phyloP scores from a whole-genome alignment of 495 filamentous ascomycete species.

The Gamarada debralockiae region DNA sequence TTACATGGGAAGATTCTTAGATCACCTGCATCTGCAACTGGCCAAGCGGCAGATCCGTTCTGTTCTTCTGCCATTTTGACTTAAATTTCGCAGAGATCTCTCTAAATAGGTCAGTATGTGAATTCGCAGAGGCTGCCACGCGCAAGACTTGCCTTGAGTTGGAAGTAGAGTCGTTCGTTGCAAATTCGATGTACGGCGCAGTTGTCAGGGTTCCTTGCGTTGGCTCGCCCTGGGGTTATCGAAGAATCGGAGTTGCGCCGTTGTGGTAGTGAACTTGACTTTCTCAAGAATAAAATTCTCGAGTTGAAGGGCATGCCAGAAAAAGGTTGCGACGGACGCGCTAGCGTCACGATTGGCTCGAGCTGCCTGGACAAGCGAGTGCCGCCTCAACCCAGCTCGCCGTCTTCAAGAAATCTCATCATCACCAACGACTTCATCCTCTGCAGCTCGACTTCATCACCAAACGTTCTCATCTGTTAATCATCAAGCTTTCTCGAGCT shows the following conservation, averaged over 20 bases:
- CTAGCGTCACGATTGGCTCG: too few relatives aligned
- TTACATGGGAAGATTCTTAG: constrained; percentile 75
- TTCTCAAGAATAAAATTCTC: too few relatives aligned
- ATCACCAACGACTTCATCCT: constrained; percentile 21
- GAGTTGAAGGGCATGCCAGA: too few relatives aligned
- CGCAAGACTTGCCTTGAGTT: too few relatives aligned
- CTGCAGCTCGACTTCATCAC: constrained; percentile 37
- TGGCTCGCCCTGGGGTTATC: constrained; percentile 47
- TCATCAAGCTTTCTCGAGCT: constrained; percentile 18
- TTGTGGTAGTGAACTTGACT: too few relatives aligned
- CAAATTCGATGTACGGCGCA: too few relatives aligned
- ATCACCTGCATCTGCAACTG: constrained; percentile 77
- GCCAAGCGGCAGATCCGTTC: constrained; percentile 65
- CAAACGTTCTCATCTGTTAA: constrained; percentile 38
- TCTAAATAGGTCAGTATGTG: too few relatives aligned
- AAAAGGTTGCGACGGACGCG: too few relatives aligned
- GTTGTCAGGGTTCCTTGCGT: constrained; percentile 65
- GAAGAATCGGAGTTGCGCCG: not conserved
- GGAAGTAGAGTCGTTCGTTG: too few relatives aligned
- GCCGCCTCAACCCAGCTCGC: constrained; percentile 4
- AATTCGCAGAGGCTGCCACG: too few relatives aligned
- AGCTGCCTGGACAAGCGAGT: too few relatives aligned
- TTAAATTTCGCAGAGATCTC: not conserved
- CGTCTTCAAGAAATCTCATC: constrained; percentile 25
- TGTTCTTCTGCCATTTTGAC: constrained; percentile 47